A percentile compares a stretch with the other conserved stretches of the same genome.
phyloP scores from a whole-genome alignment of 2,329 filamentous ascomycete species.

The Pestalotiopsis sp. region DNA sequence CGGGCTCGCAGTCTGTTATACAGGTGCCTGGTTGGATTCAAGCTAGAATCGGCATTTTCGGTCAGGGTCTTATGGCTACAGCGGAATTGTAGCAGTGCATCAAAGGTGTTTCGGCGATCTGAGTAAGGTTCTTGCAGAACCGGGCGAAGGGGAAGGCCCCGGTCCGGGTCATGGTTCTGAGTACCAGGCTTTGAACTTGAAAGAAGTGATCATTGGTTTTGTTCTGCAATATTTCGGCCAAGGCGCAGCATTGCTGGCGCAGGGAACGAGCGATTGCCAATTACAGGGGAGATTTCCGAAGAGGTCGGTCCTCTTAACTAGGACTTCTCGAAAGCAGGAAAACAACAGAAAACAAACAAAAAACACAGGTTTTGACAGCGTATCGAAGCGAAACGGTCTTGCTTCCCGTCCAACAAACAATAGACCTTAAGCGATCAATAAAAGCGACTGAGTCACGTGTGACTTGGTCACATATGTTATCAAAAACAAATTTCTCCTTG shows the following conservation, averaged over 20 bases:
- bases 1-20: neutral
- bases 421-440: conserved; percentile 11
- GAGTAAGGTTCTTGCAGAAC: neutral
- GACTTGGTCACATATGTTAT: conserved; percentile 11
- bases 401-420: neutral
- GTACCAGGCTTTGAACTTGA: neutral
- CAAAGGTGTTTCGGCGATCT: conserved; percentile 9
- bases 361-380: conserved; percentile 14
- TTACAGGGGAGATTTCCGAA: neutral
- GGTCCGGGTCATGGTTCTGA: neutral
- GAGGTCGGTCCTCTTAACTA: neutral
- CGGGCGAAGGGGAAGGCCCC: neutral
- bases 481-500: neutral
- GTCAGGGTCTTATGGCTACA: neutral
- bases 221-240: neutral
- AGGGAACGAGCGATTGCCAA: neutral
- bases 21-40: conserved; percentile 5
- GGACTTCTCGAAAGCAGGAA: neutral
- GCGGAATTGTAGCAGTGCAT: conserved; percentile 2
- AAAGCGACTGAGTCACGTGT: neutral
- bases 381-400: conserved; percentile 12
- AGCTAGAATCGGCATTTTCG: conserved; percentile 11
- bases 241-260: neutral
- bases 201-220: neutral
- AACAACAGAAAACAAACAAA: conserved; percentile 14